Conservation (phyloP, 1,284 basidiomycete species). For the Ceratobasidium sp. region DNA sequence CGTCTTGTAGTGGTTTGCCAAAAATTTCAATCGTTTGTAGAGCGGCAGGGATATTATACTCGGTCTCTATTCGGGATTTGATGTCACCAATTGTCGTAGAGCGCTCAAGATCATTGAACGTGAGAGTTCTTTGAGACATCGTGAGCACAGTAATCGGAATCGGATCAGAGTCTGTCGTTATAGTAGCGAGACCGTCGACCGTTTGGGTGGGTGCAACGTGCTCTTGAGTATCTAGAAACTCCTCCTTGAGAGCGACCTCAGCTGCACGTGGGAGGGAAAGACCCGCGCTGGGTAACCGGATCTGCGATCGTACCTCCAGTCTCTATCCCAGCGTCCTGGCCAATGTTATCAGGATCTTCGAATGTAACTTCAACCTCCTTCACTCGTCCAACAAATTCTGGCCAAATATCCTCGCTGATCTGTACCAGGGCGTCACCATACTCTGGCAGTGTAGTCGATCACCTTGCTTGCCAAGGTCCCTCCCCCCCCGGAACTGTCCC, state of each 20-base stretch:
- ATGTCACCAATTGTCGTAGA: background rate
- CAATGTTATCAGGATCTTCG: background rate
- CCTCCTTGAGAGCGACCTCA: background rate
- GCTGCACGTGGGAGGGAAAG: background rate
- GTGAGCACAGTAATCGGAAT: background rate
- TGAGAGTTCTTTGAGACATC: background rate
- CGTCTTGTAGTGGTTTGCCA: background rate
- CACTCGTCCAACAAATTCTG: background rate
- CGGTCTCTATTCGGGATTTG: background rate
- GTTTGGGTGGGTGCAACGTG: background rate
- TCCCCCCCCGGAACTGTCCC: too few species aligned
- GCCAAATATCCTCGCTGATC: slow-evolving; percentile 21
- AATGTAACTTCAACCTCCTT: background rate
- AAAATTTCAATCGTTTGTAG: background rate
- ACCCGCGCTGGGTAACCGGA: background rate
- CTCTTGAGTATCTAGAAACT: background rate
- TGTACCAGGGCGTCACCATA: background rate
- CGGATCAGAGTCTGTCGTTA: background rate
- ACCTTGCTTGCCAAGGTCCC: too few species aligned
- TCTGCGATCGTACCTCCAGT: too few species aligned
- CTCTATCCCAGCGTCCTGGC: too few species aligned
- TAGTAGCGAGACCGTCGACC: background rate
- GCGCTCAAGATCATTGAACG: background rate
- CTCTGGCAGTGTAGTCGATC: background rate
- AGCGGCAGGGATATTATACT: background rate